A percentile compares a stretch with the other conserved stretches of the same genome.
These are phyloP conservation scores for Podila epigama DNA, from an alignment of 192 early-diverging fungal genomes.

Conservation along the genomic window DNA sequence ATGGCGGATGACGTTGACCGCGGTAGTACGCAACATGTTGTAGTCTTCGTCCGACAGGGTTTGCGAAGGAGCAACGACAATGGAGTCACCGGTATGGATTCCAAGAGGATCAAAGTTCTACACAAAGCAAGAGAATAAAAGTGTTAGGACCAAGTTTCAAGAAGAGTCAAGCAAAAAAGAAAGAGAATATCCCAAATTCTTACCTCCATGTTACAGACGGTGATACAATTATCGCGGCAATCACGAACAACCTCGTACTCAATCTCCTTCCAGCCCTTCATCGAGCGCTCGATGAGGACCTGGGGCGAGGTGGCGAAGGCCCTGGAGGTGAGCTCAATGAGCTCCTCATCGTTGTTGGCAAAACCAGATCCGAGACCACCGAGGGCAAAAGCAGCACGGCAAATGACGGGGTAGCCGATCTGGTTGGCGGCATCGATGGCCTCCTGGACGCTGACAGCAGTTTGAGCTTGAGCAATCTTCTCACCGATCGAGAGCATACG, in stretches of 20 bases:
- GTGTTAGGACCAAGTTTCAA: background rate
- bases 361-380: constrained; percentile 98
- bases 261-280: constrained; percentile 99
- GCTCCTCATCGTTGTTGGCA: constrained; percentile 87
- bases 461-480: constrained; percentile 88
- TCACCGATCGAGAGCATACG: constrained; percentile 86
- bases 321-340: constrained; percentile 80
- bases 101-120: constrained; percentile 98
- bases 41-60: constrained; percentile 98
- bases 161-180: background rate
- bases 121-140: background rate
- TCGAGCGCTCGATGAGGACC: constrained; percentile 92
- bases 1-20: constrained; percentile 95
- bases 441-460: constrained; percentile 84
- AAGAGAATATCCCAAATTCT: background rate
- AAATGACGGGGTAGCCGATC: constrained; percentile 96
- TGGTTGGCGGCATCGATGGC: constrained; percentile 82
- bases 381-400: constrained; percentile 95
- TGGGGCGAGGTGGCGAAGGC: constrained; percentile 95
- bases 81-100: constrained; percentile 99
- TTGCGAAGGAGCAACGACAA: constrained; percentile 97
- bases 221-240: constrained; percentile 95
- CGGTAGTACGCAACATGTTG: constrained; percentile 96
- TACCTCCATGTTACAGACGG: constrained; percentile 98
- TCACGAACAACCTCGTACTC: constrained; percentile 99